These are phyloP conservation scores for Fusarium keratoplasticum DNA, from an alignment of 2,329 filamentous ascomycete genomes.

Conservation along the genomic window DNA sequence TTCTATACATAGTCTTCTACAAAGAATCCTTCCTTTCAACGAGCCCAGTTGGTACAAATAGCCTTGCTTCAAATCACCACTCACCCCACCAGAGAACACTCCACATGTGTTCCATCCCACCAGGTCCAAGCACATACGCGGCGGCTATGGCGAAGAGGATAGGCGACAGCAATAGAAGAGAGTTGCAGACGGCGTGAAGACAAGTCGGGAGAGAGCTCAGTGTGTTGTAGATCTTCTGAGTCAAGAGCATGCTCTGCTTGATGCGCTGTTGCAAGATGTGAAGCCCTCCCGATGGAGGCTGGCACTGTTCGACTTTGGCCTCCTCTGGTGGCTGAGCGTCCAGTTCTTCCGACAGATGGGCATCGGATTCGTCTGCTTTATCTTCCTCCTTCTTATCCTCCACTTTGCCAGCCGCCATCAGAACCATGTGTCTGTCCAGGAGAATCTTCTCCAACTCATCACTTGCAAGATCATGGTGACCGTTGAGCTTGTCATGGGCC, in stretches of 20 bases:
- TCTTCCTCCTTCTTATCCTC: neutral
- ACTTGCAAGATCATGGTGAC: neutral
- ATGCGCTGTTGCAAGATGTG: neutral
- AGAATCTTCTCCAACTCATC: slow-evolving; percentile 1
- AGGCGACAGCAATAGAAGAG: neutral
- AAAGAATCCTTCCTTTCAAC: neutral
- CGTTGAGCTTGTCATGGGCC: neutral
- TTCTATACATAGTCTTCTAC: neutral
- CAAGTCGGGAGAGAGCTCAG: neutral
- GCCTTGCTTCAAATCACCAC: neutral
- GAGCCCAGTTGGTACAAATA: neutral
- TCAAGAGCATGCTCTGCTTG: neutral
- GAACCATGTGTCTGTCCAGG: neutral
- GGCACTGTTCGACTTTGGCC: neutral
- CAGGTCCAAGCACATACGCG: neutral
- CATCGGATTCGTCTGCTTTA: neutral
- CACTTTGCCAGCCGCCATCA: neutral
- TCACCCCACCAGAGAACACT: neutral
- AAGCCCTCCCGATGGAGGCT: neutral
- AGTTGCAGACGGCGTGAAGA: neutral
- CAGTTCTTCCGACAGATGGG: neutral
- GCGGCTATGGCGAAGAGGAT: neutral
- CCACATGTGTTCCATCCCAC: neutral
- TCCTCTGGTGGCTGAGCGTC: neutral
- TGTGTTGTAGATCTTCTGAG: neutral